A percentile compares a stretch with the other conserved stretches of the same genome.
Evolutionary conservation across 495 filamentous ascomycete genomes (phyloP).

Genomic region (Opeltia flavorubescens): DNA sequence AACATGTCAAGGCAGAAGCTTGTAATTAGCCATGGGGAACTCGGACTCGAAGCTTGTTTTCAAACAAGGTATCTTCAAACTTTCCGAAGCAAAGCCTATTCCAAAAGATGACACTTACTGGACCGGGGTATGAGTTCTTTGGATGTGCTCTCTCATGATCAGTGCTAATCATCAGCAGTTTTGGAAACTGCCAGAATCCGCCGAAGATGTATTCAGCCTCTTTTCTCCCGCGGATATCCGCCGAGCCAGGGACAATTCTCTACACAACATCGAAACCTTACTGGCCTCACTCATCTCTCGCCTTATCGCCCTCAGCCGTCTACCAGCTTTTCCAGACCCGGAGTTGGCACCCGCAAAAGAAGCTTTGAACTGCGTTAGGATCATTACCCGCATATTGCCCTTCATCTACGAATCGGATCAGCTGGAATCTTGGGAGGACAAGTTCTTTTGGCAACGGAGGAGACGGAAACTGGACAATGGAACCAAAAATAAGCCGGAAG

Average conservation of each 20-base stretch:
- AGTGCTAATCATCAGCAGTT: slow-evolving; percentile 44
- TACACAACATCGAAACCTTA: slow-evolving; percentile 85
- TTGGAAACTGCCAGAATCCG: slow-evolving; percentile 93
- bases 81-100: slow-evolving; percentile 83
- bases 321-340: slow-evolving; percentile 78
- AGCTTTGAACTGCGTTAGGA: slow-evolving; percentile 84
- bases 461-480: slow-evolving; percentile 35
- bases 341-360: slow-evolving; percentile 82
- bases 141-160: slow-evolving; percentile 6
- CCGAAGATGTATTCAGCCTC: slow-evolving; percentile 92
- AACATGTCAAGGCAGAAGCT: no score
- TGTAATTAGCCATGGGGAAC: slow-evolving; percentile 57
- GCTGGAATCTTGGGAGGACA: slow-evolving; percentile 75
- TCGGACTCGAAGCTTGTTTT: slow-evolving; percentile 99
- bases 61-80: slow-evolving; percentile 96
- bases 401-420: slow-evolving; percentile 87
- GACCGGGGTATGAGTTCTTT: slow-evolving; percentile 53
- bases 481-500: slow-evolving; percentile 45
- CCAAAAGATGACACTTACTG: slow-evolving; percentile 84
- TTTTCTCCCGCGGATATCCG: slow-evolving; percentile 91
- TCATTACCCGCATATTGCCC: slow-evolving; percentile 82
- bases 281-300: slow-evolving; percentile 69
- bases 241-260: slow-evolving; percentile 70
- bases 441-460: slow-evolving; percentile 79
- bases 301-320: slow-evolving; percentile 67